Percentiles rank a stretch among this genome's conserved stretches.
phyloP scores from a whole-genome alignment of 306 rosid genomes.

The Amphicarpaea edgeworthii region DNA sequence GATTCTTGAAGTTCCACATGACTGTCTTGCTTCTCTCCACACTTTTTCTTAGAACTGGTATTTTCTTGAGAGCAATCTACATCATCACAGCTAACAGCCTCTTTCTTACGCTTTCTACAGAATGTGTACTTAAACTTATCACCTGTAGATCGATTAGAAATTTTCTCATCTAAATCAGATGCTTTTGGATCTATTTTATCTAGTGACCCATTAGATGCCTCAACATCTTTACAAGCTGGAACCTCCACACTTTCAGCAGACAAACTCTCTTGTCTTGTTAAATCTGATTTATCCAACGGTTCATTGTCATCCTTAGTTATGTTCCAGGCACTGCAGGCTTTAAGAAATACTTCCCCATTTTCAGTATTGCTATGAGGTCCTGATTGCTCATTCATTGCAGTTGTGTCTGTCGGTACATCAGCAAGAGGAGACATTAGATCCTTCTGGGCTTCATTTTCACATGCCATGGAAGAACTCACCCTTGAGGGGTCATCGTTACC shows the following conservation, averaged over 20 bases:
- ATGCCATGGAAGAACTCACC: constrained; percentile 44
- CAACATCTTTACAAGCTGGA: constrained; percentile 53
- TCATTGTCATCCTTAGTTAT: constrained; percentile 50
- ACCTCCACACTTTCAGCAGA: constrained; percentile 52
- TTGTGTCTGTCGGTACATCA: constrained; percentile 40
- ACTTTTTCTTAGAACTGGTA: constrained; percentile 50
- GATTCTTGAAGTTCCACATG: constrained; percentile 60
- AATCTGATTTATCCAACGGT: constrained; percentile 51
- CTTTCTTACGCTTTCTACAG: constrained; percentile 83
- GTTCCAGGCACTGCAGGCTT: constrained; percentile 54
- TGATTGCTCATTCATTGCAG: constrained; percentile 46
- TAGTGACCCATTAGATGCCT: constrained; percentile 42
- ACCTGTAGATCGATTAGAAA: constrained; percentile 53
- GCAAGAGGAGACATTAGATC: constrained; percentile 46
- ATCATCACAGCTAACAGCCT: constrained; percentile 54
- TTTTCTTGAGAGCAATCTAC: constrained; percentile 54
- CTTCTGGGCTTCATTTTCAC: constrained; percentile 55
- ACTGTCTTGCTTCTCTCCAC: constrained; percentile 57
- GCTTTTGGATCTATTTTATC: constrained; percentile 50
- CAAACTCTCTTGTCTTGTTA: constrained; percentile 55
- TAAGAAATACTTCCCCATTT: constrained; percentile 47
- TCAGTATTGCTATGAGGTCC: constrained; percentile 45
- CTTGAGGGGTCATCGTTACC: constrained; percentile 44
- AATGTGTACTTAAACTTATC: constrained; percentile 79
- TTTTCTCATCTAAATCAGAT: constrained; percentile 54